phyloP scores from a whole-genome alignment of 108 stramenopile genomes.

The Nannochloropsis oceanica region DNA sequence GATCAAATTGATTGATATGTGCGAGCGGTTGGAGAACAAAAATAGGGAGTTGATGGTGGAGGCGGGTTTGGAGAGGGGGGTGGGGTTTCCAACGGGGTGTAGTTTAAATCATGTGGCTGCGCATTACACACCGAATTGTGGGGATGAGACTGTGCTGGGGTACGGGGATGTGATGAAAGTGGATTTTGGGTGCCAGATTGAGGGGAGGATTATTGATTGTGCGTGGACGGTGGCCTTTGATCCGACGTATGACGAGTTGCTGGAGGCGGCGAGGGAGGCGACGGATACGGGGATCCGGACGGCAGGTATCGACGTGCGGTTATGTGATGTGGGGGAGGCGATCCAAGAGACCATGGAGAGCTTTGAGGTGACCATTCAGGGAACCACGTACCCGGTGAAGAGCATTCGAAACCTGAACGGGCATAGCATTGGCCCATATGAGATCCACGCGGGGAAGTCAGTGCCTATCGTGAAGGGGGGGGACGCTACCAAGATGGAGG shows the following conservation, averaged over 20 bases:
- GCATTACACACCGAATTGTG: constrained; percentile 93
- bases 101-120: constrained; percentile 94
- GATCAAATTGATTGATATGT: constrained; percentile 84
- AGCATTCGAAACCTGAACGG: constrained; percentile 83
- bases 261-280: constrained; percentile 83
- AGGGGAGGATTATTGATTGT: constrained; percentile 96
- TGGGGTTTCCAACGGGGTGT: constrained; percentile 97
- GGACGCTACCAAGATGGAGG: constrained; percentile 90
- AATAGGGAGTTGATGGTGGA: constrained; percentile 66
- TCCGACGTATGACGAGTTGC: constrained; percentile 67
- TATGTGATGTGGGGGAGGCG: constrained; percentile 88
- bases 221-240: constrained; percentile 96
- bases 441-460: constrained; percentile 91
- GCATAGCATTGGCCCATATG: constrained; percentile 89
- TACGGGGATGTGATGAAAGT: constrained; percentile 42
- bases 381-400: constrained; percentile 76
- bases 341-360: constrained; percentile 97
- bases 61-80: constrained; percentile 69
- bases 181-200: constrained; percentile 97
- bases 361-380: constrained; percentile 89
- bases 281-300: constrained; percentile 76
- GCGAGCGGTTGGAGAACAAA: constrained; percentile 75
- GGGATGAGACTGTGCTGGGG: constrained; percentile 69
- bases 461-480: constrained; percentile 87
- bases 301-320: constrained; percentile 89